Evolutionary conservation across 208 protist species (phyloP).

Genomic region (Trypanosoma melophagium): DNA sequence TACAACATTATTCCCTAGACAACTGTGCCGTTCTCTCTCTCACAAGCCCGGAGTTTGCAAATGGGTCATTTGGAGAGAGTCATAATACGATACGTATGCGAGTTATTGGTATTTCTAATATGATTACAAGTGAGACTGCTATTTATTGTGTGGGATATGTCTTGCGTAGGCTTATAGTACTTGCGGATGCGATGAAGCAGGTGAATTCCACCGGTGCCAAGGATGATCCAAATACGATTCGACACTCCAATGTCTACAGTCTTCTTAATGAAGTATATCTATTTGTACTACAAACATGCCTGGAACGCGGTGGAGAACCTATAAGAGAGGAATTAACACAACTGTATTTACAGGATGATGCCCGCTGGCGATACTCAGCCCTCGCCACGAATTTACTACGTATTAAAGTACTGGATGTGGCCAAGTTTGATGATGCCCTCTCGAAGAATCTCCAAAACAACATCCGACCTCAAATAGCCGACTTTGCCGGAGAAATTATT

Average conservation of each 20-base stretch:
- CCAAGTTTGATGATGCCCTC: constrained; percentile 86
- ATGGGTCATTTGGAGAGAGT: constrained; percentile 32
- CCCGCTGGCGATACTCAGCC: constrained; percentile 61
- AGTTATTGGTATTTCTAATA: constrained; percentile 51
- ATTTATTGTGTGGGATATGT: constrained; percentile 69
- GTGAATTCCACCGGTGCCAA: constrained; percentile 3
- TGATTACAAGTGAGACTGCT: constrained; percentile 81
- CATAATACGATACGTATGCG: constrained; percentile 55
- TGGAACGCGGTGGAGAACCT: constrained; percentile 61
- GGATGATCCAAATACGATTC: constrained; percentile 29
- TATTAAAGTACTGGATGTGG: constrained; percentile 85
- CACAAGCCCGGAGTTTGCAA: constrained; percentile 48
- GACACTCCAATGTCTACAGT: constrained; percentile 39
- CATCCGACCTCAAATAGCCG: constrained; percentile 34
- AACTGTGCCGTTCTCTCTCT: constrained; percentile 49
- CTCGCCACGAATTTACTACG: constrained; percentile 79
- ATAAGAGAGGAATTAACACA: constrained; percentile 77
- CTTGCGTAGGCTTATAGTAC: constrained; percentile 58
- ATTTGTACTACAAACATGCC: constrained; percentile 71
- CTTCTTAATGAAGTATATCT: constrained; percentile 85
- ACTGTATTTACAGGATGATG: constrained; percentile 63
- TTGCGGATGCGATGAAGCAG: constrained; percentile 49
- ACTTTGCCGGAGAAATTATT: constrained; percentile 81
- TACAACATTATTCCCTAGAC: constrained; percentile 49
- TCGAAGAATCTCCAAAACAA: constrained; percentile 50